Evolutionary conservation across 768 basidiomycete species (phyloP).

Genomic region (Suillus brevipes): DNA sequence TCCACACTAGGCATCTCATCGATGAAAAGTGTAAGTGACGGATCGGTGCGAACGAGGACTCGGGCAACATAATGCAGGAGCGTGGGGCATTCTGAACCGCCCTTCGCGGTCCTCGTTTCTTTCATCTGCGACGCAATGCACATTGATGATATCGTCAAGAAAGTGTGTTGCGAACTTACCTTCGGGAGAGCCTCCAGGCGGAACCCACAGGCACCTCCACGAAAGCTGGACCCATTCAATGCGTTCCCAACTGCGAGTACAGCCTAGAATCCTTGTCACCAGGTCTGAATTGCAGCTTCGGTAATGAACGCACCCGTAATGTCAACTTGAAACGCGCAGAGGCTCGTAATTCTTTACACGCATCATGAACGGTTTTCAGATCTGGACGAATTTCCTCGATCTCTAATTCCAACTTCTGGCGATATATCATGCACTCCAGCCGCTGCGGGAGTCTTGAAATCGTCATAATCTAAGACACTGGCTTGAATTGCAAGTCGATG

Average conservation of each 20-base stretch:
- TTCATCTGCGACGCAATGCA: conserved; percentile 53
- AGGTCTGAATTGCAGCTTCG: neutral
- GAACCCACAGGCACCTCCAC: conserved; percentile 84
- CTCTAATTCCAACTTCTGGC: conserved; percentile 78
- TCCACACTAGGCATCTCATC: conserved; percentile 82
- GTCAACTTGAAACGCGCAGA: conserved; percentile 68
- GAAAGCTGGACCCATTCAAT: conserved; percentile 78
- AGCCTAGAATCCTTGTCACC: conserved; percentile 41
- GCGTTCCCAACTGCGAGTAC: conserved; percentile 80
- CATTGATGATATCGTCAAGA: neutral
- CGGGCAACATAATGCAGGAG: conserved; percentile 89
- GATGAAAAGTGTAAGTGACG: conserved; percentile 65
- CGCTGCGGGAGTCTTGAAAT: conserved; percentile 77
- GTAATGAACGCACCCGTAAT: conserved; percentile 51
- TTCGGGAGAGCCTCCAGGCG: conserved; percentile 79
- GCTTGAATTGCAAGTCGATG: conserved; percentile 7
- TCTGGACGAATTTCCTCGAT: conserved; percentile 85
- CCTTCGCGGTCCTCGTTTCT: conserved; percentile 77
- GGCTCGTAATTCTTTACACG: conserved; percentile 64
- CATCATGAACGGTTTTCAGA: conserved; percentile 68
- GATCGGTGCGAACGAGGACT: conserved; percentile 66
- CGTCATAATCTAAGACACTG: conserved; percentile 59
- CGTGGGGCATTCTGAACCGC: conserved; percentile 73
- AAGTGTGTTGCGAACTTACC: conserved; percentile 42
- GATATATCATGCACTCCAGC: conserved; percentile 81